A percentile compares a stretch with the other conserved stretches of the same genome.
Conservation (phyloP, 495 filamentous ascomycete species). For the Penicillium daleae region DNA sequence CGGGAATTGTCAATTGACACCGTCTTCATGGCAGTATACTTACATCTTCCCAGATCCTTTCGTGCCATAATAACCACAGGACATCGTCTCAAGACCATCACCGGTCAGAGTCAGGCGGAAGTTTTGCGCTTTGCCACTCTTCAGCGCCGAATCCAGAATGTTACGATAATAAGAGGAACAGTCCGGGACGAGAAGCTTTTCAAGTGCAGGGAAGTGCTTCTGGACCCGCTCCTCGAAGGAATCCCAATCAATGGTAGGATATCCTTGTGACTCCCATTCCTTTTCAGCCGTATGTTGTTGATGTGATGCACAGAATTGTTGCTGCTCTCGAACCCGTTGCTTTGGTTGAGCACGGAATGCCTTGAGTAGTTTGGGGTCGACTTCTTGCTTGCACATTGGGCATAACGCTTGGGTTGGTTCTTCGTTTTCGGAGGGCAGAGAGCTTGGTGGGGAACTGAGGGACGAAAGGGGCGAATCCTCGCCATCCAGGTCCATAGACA, state of each 20-base stretch:
- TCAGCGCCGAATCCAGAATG: slow-evolving; percentile 59
- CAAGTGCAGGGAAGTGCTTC: slow-evolving; percentile 57
- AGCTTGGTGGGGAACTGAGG: slow-evolving; percentile 20
- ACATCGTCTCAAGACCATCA: slow-evolving; percentile 48
- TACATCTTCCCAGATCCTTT: slow-evolving; percentile 71
- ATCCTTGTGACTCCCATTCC: slow-evolving; percentile 66
- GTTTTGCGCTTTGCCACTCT: slow-evolving; percentile 63
- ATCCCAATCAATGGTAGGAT: slow-evolving; percentile 81
- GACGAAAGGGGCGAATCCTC: slow-evolving; percentile 14
- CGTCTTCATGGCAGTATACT: slow-evolving; percentile 10
- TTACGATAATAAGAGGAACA: slow-evolving; percentile 64
- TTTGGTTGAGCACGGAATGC: slow-evolving; percentile 49
- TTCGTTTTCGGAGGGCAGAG: slow-evolving; percentile 1
- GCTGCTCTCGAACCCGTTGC: slow-evolving; percentile 64
- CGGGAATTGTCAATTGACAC: neutral
- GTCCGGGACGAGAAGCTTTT: slow-evolving; percentile 60
- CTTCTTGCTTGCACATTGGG: slow-evolving; percentile 68
- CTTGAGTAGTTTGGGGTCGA: slow-evolving; percentile 56
- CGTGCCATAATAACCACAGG: slow-evolving; percentile 86
- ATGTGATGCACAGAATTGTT: slow-evolving; percentile 74
- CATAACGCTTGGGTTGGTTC: slow-evolving; percentile 44
- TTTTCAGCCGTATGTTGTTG: slow-evolving; percentile 58
- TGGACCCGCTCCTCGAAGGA: slow-evolving; percentile 65
- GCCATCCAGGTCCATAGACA: slow-evolving; percentile 7
- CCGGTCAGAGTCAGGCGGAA: slow-evolving; percentile 52